Conservation (phyloP, 2,329 filamentous ascomycete genomes). For the Arthrocladium fulminans region DNA sequence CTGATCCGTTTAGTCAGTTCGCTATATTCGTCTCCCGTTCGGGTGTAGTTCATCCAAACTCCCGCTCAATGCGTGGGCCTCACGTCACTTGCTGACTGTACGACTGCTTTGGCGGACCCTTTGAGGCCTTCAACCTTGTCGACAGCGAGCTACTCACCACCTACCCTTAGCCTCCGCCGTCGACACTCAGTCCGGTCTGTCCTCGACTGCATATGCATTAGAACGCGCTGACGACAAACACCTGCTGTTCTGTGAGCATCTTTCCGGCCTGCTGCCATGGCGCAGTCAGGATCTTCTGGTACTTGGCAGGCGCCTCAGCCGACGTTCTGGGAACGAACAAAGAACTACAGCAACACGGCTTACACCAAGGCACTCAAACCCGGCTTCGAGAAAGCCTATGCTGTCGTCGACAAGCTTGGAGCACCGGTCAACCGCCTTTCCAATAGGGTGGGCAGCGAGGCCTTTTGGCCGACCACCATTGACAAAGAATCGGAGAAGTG, state of each 20-base stretch:
- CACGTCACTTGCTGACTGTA: slow-evolving; percentile 5
- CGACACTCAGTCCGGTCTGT: background rate
- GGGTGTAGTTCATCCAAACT: background rate
- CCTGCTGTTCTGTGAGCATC: slow-evolving; percentile 36
- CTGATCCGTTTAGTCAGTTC: no score
- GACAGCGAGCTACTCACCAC: background rate
- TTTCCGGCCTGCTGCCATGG: slow-evolving; percentile 52
- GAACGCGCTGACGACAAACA: no score
- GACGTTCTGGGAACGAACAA: slow-evolving; percentile 48
- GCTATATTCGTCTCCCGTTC: no score
- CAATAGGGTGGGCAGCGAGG: slow-evolving; percentile 71
- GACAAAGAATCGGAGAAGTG: slow-evolving; percentile 90
- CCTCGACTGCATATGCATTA: no score
- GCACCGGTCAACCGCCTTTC: slow-evolving; percentile 70
- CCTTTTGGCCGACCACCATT: slow-evolving; percentile 75
- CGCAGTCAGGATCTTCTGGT: slow-evolving; percentile 35
- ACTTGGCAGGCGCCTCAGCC: slow-evolving; percentile 8
- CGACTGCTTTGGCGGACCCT: background rate
- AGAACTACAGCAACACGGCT: slow-evolving; percentile 33
- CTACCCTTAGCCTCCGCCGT: background rate
- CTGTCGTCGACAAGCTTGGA: slow-evolving; percentile 58
- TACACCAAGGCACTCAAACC: slow-evolving; percentile 47
- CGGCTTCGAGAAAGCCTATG: slow-evolving; percentile 67
- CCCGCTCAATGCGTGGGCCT: background rate
- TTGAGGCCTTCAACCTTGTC: background rate